Base-by-base conservation (phyloP, 164 flowering plant genomes). In the Nymphaea thermarum region DNA sequence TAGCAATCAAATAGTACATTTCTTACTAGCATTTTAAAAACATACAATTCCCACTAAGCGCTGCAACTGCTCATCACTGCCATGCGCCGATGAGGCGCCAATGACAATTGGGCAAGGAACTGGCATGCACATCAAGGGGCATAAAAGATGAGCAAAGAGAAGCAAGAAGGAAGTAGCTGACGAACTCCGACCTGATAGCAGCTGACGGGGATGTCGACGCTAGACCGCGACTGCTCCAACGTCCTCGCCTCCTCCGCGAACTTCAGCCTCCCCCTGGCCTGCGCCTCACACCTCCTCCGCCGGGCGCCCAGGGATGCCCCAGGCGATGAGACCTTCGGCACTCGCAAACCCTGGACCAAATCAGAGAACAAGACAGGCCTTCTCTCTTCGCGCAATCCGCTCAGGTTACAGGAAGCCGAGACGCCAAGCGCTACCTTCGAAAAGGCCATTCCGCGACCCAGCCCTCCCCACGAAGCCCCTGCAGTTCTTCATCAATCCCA, bases 171-270 rank as follows among this genome's bases (percentile, higher is more conserved):
- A 36, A n/a, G 36, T 4, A 66, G 6, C 18, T 4, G 14, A 44
- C 25, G 43, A n/a, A 12, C 1, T 36, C 61, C 47, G 5, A 77
- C 80, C 80, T 74, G 77, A 41, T 74, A 74, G 67, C 77, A 77
- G 67, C 71, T 77, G 10, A 77, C 76, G 5, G 75, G 80, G 65
- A 77, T 72, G 69, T 77, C 80, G 7, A 77, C 75, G 12, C 77
- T 73, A 2, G 65, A 57, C 12, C 73, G 71, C 47, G 66, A 66
- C 66, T 68, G 74, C 55, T 36, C 71, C 75, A 7, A 60, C 53
- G 68, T 68, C 75, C 64, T 70, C 63, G 55, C 5, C 55, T 47
- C 55, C 63, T 68, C 72, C 11, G 70, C 66, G 43, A 64, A 66
- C 43, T 60, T 71, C 64, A 42, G 51, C 64, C 80, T 74, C 71